Evolutionary conservation across 176 grass and related monocot species (phyloP).

Genomic region (Lolium multiflorum): DNA sequence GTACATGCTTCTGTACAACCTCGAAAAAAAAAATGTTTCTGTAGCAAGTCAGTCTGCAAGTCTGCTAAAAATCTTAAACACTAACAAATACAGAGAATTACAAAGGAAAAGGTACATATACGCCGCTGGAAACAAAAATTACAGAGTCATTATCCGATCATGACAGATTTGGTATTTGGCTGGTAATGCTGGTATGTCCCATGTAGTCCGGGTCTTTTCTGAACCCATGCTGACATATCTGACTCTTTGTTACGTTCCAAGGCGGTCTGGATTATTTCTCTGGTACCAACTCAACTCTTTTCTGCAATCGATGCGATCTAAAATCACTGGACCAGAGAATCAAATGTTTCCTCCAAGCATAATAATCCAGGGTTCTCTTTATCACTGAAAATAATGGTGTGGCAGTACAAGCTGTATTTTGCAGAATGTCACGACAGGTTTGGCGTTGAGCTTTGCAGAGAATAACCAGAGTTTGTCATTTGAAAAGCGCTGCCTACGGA

Average conservation of each 20-base stretch:
- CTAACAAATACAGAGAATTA: background rate
- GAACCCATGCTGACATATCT: constrained; percentile 11
- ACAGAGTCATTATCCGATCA: background rate
- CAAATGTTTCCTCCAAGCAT: background rate
- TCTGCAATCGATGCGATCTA: background rate
- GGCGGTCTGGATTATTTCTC: background rate
- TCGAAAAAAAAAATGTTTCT: too few relatives aligned
- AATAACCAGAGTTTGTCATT: background rate
- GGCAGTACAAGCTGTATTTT: constrained; percentile 1
- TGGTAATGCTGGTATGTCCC: background rate
- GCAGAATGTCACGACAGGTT: background rate
- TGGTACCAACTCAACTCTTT: background rate
- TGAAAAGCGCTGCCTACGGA: background rate
- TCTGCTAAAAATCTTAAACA: background rate
- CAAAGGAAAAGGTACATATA: background rate
- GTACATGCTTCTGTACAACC: background rate
- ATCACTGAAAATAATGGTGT: background rate
- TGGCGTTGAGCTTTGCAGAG: background rate
- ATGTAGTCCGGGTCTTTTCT: background rate
- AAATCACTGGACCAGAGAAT: background rate
- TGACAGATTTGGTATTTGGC: constrained; percentile 35
- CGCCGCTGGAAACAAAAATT: background rate
- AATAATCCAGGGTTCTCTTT: background rate
- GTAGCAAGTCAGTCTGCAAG: background rate
- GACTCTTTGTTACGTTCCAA: constrained; percentile 31